Evolutionary conservation across 495 filamentous ascomycete genomes (phyloP), one percentile per base, ranked within the genome.

Genomic region (Neurospora tetraspora): DNA sequence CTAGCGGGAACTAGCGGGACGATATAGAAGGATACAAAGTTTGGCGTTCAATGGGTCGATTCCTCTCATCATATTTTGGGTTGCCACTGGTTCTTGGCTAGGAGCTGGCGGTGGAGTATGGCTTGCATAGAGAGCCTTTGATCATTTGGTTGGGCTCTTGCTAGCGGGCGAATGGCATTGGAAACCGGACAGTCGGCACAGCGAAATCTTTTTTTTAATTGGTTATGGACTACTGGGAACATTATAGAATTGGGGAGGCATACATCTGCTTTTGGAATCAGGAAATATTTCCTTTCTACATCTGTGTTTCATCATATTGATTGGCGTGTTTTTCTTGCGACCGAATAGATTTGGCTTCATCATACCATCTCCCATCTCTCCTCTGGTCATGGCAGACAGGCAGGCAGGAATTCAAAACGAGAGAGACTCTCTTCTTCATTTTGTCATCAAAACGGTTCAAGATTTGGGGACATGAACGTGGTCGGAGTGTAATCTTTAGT

Each of bases 11-110:
- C 47, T 59, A 59, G 53, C 23, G 53, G 53, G 74, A 78, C 70
- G 70, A 68, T 70, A 71, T 71, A 71, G 70, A 71, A 68, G 43
- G 77, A 72, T 75, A 75, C 45, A 77, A 16, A 61, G 23, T 31
- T 61, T 61, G 53, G 53, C 53, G 53, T 61, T 61, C 53, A 61
- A 61, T 12, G 53, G 53, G 23, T 61, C 53, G 5, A 61, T 61
- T 61, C 53, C 53, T 61, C 53, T 61, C 53, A 61, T 61, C 53
- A 61, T 12, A 61, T 31, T 61, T 61, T 61, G 23, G 47, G 53
- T 61, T 61, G 53, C 23, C 53, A 61, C 53, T 31, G 53, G 53
- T 61, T 61, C 23, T 61, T 61, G 53, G 23, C 23, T 31, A 61
- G 12, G 53, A 61, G 53, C 53, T 61, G 23, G 23, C 23, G 53